Evolutionary conservation across 2,329 filamentous ascomycete species (phyloP).

Genomic region (Penicillium sp.): DNA sequence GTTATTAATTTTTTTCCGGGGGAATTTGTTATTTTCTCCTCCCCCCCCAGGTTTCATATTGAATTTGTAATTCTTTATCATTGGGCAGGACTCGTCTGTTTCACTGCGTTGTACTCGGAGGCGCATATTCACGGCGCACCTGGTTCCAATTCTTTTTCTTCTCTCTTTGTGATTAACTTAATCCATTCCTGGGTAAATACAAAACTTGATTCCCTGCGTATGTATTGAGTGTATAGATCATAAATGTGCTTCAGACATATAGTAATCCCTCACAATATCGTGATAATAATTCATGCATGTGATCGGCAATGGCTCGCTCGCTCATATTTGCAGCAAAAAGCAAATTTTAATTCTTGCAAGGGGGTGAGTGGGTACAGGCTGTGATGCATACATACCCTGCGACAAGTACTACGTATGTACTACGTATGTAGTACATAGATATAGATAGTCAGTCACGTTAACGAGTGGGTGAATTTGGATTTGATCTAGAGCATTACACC

Average conservation of each 20-base stretch:
- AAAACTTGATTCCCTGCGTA: background rate
- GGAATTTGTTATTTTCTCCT: background rate
- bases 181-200: slow-evolving; percentile 16
- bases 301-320: background rate
- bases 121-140: slow-evolving; percentile 17
- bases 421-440: background rate
- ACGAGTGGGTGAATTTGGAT: background rate
- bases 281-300: no score
- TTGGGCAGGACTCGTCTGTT: slow-evolving; percentile 9
- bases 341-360: background rate
- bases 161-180: slow-evolving; percentile 15
- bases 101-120: slow-evolving; percentile 5
- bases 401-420: background rate
- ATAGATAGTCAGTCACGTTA: background rate
- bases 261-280: background rate
- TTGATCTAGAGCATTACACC: background rate
- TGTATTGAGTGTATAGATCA: background rate
- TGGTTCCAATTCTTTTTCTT: slow-evolving; percentile 6
- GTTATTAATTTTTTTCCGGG: slow-evolving; percentile 3
- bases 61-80: slow-evolving; percentile 17
- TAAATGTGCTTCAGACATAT: background rate
- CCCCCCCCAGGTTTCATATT: slow-evolving; percentile 8
- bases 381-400: background rate
- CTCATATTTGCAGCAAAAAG: background rate
- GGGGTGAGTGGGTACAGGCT: background rate